These are phyloP conservation scores for Elaeis oleifera DNA, from an alignment of 202 grass and related monocot genomes.

Conservation along the genomic window DNA sequence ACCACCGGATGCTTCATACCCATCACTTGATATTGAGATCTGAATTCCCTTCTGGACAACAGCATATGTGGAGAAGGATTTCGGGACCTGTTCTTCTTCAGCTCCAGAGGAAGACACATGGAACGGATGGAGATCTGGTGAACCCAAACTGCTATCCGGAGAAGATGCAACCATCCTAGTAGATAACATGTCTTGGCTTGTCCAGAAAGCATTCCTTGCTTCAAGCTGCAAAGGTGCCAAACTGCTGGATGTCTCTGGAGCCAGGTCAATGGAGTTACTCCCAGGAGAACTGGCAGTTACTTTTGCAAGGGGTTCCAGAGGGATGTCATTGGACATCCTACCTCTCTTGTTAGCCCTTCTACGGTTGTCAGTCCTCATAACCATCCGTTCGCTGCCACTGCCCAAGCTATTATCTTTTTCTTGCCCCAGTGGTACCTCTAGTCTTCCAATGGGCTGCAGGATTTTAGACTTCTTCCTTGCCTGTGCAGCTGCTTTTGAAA, in stretches of 20 bases:
- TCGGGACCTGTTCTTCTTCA: slow-evolving; percentile 43
- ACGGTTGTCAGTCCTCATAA: slow-evolving; percentile 31
- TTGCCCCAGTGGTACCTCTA: slow-evolving; percentile 17
- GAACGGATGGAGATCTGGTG: slow-evolving; percentile 85
- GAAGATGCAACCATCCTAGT: slow-evolving; percentile 54
- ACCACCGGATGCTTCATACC: slow-evolving; percentile 88
- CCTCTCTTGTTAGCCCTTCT: slow-evolving; percentile 44
- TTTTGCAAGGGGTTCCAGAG: slow-evolving; percentile 71
- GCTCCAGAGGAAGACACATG: slow-evolving; percentile 50
- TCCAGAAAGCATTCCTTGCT: slow-evolving; percentile 73
- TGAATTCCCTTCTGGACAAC: slow-evolving; percentile 38
- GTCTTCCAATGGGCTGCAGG: slow-evolving; percentile 57
- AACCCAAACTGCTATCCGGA: slow-evolving; percentile 79
- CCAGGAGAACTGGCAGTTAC: slow-evolving; percentile 48
- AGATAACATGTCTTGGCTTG: slow-evolving; percentile 36
- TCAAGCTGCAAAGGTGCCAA: slow-evolving; percentile 84
- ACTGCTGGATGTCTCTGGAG: slow-evolving; percentile 40
- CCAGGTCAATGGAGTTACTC: slow-evolving; percentile 37
- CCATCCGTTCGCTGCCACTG: slow-evolving; percentile 21
- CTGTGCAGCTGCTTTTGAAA: slow-evolving; percentile 79
- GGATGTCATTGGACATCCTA: slow-evolving; percentile 39
- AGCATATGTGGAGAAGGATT: slow-evolving; percentile 9
- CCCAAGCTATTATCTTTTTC: slow-evolving; percentile 22
- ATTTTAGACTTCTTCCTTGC: slow-evolving; percentile 86
- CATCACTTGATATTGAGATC: slow-evolving; percentile 65